A percentile compares a stretch with the other conserved stretches of the same genome.
Evolutionary conservation across 352 stramenopile genomes (phyloP).

Genomic region (Pythium volutum): DNA sequence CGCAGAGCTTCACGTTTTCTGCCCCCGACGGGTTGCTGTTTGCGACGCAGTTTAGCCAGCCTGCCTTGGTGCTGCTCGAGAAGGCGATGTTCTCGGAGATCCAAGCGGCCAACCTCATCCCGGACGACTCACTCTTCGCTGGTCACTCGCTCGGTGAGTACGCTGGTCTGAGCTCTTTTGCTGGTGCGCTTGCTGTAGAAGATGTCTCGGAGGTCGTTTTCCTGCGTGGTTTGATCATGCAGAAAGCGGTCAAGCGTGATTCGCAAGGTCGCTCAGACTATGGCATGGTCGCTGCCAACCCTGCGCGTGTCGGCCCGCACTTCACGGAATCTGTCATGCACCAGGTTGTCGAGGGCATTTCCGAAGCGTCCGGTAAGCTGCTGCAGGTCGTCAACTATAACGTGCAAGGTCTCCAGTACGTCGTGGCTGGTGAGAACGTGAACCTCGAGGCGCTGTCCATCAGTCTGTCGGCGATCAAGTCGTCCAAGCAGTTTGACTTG

Average conservation of each 20-base stretch:
- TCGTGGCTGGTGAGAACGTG: conserved; percentile 77
- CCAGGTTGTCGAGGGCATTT: conserved; percentile 68
- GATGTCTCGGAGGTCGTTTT: conserved; percentile 84
- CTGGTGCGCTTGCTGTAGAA: conserved; percentile 62
- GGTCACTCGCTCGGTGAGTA: conserved; percentile 90
- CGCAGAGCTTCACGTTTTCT: conserved; percentile 84
- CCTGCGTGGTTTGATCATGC: conserved; percentile 56
- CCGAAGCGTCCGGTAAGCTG: conserved; percentile 55
- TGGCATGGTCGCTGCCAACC: conserved; percentile 85
- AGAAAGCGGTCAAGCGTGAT: conserved; percentile 38
- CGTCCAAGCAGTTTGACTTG: conserved; percentile 32
- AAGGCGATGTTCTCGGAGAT: conserved; percentile 87
- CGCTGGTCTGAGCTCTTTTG: conserved; percentile 76
- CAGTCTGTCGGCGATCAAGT: conserved; percentile 49
- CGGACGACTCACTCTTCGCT: conserved; percentile 72
- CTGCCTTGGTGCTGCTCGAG: conserved; percentile 76
- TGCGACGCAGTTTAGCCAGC: conserved; percentile 85
- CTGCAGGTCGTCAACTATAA: conserved; percentile 90
- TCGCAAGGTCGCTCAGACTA: conserved; percentile 72
- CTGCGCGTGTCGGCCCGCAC: conserved; percentile 61
- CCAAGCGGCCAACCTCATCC: conserved; percentile 61
- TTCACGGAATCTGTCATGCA: conserved; percentile 72
- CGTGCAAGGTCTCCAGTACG: conserved; percentile 80
- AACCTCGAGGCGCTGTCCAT: conserved; percentile 81
- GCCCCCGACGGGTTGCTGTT: conserved; percentile 75